Base-by-base conservation (phyloP, 1,139 yeast genomes). In the Meyerozyma elateridarum region DNA sequence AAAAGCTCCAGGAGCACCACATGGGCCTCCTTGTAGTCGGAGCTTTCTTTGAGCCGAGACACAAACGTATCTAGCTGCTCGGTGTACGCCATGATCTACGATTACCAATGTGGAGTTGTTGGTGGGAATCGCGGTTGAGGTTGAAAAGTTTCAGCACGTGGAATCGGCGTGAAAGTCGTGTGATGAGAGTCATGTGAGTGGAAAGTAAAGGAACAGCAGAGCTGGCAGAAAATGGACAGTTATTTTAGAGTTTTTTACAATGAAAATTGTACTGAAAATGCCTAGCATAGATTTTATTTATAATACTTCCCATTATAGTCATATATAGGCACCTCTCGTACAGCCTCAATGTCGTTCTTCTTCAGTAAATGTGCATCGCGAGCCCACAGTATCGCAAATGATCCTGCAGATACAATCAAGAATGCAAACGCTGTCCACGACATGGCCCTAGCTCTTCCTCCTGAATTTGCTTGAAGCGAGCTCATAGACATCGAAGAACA, bases 1-100 rank as follows among this genome's bases (percentile, higher is more conserved):
- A 93, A 74, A 31, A 89, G 63, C 55, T 91, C 97, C 11, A 88
- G 76, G 24, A 87, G 73, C 12, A 79, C 73, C 2, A 85, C 67
- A 41, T 81, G 79, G 39, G 79, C 76, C 5, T 76, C 62, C 39
- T 72, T 71, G 44, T 68, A 68, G 55, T 83, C 93, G 40, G 53
- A 48, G 40, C 66, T 63, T 39, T 75, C 82, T 31, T 70, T 65
- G 34, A 80, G 70, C 40, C 82, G 66, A 31, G 76, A 56, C 39
- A 76, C 82, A 51, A 78, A 78, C 31, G 76, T 66, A 52, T 78
- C 85, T 33, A 78, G 60, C 49, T 74, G 80, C 32, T 57, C 63
- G 26, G 54, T 52, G 46, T 59, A 56, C 22, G 57, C 49, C 62
- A 56, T 56, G 32, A 16, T 18, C 17, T 12, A 11, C 15, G 8